Base-by-base conservation (phyloP, 306 rosid species). In the Mimosa pudica region DNA sequence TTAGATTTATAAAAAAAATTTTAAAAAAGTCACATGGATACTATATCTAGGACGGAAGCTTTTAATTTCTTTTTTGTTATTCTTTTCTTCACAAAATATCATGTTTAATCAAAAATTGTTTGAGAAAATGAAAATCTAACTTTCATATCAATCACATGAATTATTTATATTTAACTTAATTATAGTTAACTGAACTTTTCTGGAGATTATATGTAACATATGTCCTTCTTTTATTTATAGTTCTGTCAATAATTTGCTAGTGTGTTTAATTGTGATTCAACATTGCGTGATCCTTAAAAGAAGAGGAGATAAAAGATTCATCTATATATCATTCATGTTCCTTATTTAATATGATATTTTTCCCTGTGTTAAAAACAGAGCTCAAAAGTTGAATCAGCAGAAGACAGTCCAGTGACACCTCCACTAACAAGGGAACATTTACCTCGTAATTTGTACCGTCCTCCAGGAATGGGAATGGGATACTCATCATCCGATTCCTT, bases 401-500 rank as follows among this genome's bases (percentile, higher is more conserved):
- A 86, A 77, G 89, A 80, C 46, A 80, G 84, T 46, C 92, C 92
- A 58, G 85, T 84, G 8, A 88, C 92, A 66, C 92, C 92, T 57
- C 89, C 86, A 13, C 73, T 88, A 55, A 77, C 74, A 1, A 82
- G 72, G 76, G 92, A 88, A 84, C 67, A 77, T 8, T 71, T 85
- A 67, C 87, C 92, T 4, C 89, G 89, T 72, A 88, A 80, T 69
- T 60, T 88, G 74, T 76, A 77, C 86, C 89, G 88, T 18, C 88
- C 88, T 54, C 49, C 86, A 8, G 92, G 92, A 42, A 51, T 77
- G 82, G 91, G 76, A 77, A 70, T 79, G 86, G 92, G 92, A 18
- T 88, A 88, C 80, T 88, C 92, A 66, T 86, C 89, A 42, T 88
- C 92, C 9, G 92, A 88, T 80, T 88, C 92, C n/a, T 73, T 80